These are phyloP conservation scores for Eucalyptus sp. DNA, from an alignment of 345 rosid species.

Conservation along the genomic window DNA sequence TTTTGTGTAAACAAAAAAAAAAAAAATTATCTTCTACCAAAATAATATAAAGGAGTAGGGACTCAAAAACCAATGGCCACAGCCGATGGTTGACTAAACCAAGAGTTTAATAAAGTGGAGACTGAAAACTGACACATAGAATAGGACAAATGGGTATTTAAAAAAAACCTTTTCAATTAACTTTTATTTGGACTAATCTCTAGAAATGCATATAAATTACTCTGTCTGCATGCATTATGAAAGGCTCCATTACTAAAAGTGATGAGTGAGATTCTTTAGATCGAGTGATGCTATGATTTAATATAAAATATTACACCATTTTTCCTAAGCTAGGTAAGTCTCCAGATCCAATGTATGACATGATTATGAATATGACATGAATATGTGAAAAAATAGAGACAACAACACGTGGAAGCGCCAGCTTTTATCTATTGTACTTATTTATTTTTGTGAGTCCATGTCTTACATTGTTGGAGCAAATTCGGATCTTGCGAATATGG, in stretches of 20 bases:
- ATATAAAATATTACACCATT: background rate
- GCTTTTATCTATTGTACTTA: background rate
- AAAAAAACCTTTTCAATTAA: background rate
- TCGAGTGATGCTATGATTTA: background rate
- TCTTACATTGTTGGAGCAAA: background rate
- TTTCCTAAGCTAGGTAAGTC: background rate
- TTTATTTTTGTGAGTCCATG: background rate
- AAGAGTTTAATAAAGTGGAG: background rate
- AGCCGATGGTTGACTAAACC: background rate
- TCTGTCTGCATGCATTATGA: background rate
- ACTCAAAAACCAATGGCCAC: background rate
- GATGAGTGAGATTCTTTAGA: background rate
- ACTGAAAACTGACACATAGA: background rate
- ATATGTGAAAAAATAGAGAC: background rate
- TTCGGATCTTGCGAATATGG: background rate
- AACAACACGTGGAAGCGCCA: background rate
- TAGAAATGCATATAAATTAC: background rate
- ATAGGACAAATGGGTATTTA: background rate
- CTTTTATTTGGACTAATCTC: background rate
- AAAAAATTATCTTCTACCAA: background rate
- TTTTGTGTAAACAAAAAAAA: background rate
- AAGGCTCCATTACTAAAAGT: background rate
- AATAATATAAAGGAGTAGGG: background rate
- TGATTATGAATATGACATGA: background rate
- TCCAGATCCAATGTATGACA: background rate